These are phyloP conservation scores for Peronospora tabacina DNA, from an alignment of 352 stramenopile species.

Conservation along the genomic window DNA sequence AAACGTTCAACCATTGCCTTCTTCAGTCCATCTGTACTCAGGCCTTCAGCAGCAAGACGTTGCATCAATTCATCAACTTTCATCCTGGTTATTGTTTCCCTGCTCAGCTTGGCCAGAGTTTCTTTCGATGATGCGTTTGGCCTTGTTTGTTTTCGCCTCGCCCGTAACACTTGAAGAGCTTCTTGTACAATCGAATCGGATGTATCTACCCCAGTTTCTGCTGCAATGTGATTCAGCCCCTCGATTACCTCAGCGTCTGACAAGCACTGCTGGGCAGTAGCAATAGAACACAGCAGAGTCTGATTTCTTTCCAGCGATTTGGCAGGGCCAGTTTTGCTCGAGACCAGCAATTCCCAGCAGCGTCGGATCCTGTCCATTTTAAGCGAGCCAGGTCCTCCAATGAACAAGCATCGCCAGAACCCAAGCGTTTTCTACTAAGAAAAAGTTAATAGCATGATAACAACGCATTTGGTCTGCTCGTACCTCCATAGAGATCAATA, in stretches of 20 bases:
- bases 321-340: conserved; percentile 1
- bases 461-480: neutral
- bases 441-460: conserved; percentile 4
- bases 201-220: conserved; percentile 22
- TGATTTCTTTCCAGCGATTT: conserved; percentile 20
- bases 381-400: conserved; percentile 13
- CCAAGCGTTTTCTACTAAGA: conserved; percentile 33
- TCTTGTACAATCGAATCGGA: conserved; percentile 17
- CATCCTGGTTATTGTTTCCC: conserved; percentile 32
- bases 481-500: conserved; percentile 53
- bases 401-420: conserved; percentile 53
- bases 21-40: conserved; percentile 41
- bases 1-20: conserved; percentile 43
- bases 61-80: conserved; percentile 41
- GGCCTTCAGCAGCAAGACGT: conserved; percentile 20
- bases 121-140: conserved; percentile 2
- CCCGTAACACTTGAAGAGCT: conserved; percentile 21
- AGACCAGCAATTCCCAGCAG: conserved; percentile 32
- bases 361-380: conserved; percentile 9
- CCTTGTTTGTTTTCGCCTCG: conserved; percentile 1
- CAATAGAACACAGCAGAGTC: conserved; percentile 31
- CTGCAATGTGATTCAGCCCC: conserved; percentile 33
- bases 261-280: conserved; percentile 24
- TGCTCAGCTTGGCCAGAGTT: conserved; percentile 17
- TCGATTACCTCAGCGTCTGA: conserved; percentile 38